Base-by-base conservation (phyloP, 345 rosid genomes). In the Brassica juncea region DNA sequence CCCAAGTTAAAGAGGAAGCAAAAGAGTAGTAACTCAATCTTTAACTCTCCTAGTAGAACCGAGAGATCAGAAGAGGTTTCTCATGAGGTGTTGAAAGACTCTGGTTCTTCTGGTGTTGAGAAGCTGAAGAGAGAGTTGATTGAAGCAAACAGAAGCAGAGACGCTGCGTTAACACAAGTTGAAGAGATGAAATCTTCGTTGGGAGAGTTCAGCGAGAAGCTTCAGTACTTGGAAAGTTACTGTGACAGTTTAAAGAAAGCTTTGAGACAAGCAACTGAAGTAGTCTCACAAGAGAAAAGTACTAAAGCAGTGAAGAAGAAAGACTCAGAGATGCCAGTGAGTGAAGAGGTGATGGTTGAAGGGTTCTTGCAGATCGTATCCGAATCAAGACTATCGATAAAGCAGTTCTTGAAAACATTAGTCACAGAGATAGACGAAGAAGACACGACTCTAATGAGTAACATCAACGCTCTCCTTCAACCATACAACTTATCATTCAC, bases 291-390 rank as follows among this genome's bases (percentile, higher is more conserved):
- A 4, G 77, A 65, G 64, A 52, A 14, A 11, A 47, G 6, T 4
- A 4, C 4, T 2, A 4, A 10, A 3, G 49, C 14, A 42, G 11
- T 37, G 15, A 47, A 47, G 55, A 47, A 14, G 55, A 70, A 21
- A 65, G 65, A 76, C 70, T 60, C 52, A 61, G 77, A 66, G 77
- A 87, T 92, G 92, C 97, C 99, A 1, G 97, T 94, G 11, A 90
- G 84, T 39, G 94, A 92, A 70, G 99, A 95, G 23, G 96, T 85
- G 62, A 91, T 91, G 97, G 90, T 89, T 32, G 99, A 95, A 79
- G 98, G 96, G 2, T 95, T 95, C 85, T 83, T 95, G 79, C 98
- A 95, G 86, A 85, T 91, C 16, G 99, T 91, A 66, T 90, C 98
- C 0, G 99, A 95, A 86, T 88, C 99, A 68, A 90, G 96, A 86